Conservation (phyloP, 2,329 filamentous ascomycete species). For the Aspergillus melleus region DNA sequence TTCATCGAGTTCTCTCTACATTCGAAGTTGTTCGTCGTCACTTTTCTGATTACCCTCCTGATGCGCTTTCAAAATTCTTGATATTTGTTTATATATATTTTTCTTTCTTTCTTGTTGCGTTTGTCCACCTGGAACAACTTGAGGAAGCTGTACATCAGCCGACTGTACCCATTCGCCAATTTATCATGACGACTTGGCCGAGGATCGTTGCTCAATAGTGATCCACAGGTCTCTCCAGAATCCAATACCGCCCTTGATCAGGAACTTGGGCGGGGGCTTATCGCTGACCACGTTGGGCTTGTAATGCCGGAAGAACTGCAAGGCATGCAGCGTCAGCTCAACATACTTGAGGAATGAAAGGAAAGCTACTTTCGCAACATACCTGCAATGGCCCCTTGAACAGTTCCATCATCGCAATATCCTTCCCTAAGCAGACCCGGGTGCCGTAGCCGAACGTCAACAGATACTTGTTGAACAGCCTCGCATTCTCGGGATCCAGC, state of each 20-base stretch:
- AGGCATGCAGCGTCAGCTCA: background rate
- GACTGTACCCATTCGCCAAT: no score
- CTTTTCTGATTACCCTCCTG: no score
- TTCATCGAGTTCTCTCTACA: no score
- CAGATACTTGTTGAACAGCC: slow-evolving; percentile 49
- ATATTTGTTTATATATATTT: no score
- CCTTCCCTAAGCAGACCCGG: slow-evolving; percentile 50
- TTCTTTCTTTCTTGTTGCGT: no score
- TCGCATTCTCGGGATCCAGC: slow-evolving; percentile 39
- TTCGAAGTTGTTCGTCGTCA: no score
- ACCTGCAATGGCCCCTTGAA: slow-evolving; percentile 46
- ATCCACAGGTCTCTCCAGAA: slow-evolving; percentile 36
- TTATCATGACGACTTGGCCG: background rate
- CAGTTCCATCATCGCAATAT: slow-evolving; percentile 56
- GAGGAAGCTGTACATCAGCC: no score
- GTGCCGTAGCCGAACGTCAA: slow-evolving; percentile 54
- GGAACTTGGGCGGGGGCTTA: slow-evolving; percentile 30
- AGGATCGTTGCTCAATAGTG: slow-evolving; percentile 29
- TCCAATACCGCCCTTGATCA: slow-evolving; percentile 35
- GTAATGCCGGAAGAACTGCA: slow-evolving; percentile 33
- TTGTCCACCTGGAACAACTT: no score
- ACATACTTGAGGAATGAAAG: background rate
- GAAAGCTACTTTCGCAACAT: slow-evolving; percentile 1
- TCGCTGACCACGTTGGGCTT: slow-evolving; percentile 21
- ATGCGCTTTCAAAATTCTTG: no score